These are phyloP conservation scores for Cynanchum wilfordii DNA, from an alignment of 257 asterid species.

Conservation along the genomic window DNA sequence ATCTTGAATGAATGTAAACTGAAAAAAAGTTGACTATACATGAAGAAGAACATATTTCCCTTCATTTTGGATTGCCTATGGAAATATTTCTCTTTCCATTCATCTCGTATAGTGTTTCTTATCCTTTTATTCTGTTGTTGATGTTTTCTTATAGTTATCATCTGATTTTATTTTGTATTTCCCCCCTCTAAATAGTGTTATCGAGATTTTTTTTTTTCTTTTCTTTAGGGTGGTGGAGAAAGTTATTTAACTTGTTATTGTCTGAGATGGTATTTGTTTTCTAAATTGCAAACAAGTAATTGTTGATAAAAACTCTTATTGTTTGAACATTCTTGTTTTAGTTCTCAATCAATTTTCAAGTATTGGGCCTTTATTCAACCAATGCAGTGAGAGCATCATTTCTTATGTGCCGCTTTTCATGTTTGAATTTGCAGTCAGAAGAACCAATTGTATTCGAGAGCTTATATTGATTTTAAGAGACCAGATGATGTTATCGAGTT, in stretches of 20 bases:
- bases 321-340: neutral
- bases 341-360: neutral
- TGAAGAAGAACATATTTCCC: neutral
- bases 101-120: neutral
- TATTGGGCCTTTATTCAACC: neutral
- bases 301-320: neutral
- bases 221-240: neutral
- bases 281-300: no score
- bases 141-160: neutral
- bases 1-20: neutral
- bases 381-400: neutral
- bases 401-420: slow-evolving; percentile 2
- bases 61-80: neutral
- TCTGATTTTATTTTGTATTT: no score
- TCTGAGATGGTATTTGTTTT: neutral
- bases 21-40: neutral
- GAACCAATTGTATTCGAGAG: slow-evolving; percentile 62
- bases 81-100: neutral
- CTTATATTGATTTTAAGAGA: slow-evolving; percentile 66
- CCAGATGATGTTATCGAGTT: slow-evolving; percentile 90
- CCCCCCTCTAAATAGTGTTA: no score
- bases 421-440: slow-evolving; percentile 64
- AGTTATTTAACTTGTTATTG: neutral
- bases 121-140: neutral
- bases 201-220: neutral